Percentiles rank a stretch among this genome's conserved stretches.
Conservation (phyloP, 1,139 yeast species). For the Lodderomyces metapsilosis region DNA sequence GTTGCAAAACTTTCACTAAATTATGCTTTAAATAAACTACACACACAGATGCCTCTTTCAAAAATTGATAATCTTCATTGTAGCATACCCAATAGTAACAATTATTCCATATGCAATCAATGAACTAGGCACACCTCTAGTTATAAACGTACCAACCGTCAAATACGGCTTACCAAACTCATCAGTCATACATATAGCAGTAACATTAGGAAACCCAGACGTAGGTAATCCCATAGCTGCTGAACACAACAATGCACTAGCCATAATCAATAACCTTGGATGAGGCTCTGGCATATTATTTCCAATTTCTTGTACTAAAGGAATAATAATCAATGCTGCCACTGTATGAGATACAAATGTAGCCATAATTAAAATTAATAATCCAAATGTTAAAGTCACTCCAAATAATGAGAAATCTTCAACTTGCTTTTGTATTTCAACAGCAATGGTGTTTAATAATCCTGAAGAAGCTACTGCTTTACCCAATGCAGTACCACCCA, state of each 20-base stretch:
- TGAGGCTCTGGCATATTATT: constrained; percentile 52
- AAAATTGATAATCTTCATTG: constrained; percentile 52
- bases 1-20: no score
- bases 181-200: constrained; percentile 77
- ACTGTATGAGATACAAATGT: constrained; percentile 78
- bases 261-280: constrained; percentile 64
- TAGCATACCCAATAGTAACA: constrained; percentile 65
- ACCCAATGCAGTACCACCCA: constrained; percentile 79
- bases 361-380: constrained; percentile 63
- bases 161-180: constrained; percentile 67
- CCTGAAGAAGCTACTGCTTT: constrained; percentile 75
- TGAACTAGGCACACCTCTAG: constrained; percentile 71
- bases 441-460: constrained; percentile 60
- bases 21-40: no score
- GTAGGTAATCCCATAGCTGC: constrained; percentile 81
- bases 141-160: constrained; percentile 62
- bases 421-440: constrained; percentile 53
- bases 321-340: constrained; percentile 70
- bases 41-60: no score
- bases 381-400: constrained; percentile 63
- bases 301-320: constrained; percentile 70
- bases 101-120: constrained; percentile 54
- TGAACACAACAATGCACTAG: constrained; percentile 64
- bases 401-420: constrained; percentile 58
- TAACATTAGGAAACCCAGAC: constrained; percentile 75